Conservation (phyloP, 2,329 filamentous ascomycete species). For the Biscogniauxia sp. region DNA sequence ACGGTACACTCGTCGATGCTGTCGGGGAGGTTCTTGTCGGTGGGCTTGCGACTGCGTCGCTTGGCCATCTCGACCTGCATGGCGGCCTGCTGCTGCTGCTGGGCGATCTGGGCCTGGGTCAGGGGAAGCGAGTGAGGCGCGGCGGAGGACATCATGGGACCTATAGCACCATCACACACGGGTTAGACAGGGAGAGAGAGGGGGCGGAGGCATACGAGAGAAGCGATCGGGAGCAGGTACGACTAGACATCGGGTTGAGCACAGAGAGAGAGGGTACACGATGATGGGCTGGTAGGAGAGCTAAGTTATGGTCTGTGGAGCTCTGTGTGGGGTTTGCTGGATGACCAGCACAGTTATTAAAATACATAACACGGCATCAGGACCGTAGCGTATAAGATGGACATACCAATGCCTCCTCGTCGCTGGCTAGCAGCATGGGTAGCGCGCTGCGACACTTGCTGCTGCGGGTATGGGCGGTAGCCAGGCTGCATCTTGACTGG, state of each 20-base stretch:
- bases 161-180: conserved; percentile 31
- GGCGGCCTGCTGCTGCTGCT: conserved; percentile 51
- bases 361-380: conserved; percentile 4
- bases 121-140: conserved; percentile 48
- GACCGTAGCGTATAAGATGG: conserved; percentile 6
- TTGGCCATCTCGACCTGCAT: conserved; percentile 65
- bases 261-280: conserved; percentile 6
- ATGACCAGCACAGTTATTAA: conserved; percentile 8
- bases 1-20: conserved; percentile 80
- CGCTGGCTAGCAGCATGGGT: conserved; percentile 48
- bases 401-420: conserved; percentile 53
- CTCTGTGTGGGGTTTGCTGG: conserved; percentile 18
- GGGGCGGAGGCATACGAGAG: neutral
- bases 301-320: conserved; percentile 19
- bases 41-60: conserved; percentile 82
- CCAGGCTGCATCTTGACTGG: conserved; percentile 49
- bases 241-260: conserved; percentile 1
- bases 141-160: conserved; percentile 55
- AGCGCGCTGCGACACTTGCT: conserved; percentile 49
- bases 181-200: conserved; percentile 13
- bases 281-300: conserved; percentile 12
- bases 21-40: conserved; percentile 91
- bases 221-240: conserved; percentile 1
- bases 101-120: conserved; percentile 52
- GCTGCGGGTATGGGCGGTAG: conserved; percentile 49